Evolutionary conservation across 2,329 filamentous ascomycete species (phyloP), one percentile per base, ranked within the genome.

Genomic region (Aspergillus novofumigatus): DNA sequence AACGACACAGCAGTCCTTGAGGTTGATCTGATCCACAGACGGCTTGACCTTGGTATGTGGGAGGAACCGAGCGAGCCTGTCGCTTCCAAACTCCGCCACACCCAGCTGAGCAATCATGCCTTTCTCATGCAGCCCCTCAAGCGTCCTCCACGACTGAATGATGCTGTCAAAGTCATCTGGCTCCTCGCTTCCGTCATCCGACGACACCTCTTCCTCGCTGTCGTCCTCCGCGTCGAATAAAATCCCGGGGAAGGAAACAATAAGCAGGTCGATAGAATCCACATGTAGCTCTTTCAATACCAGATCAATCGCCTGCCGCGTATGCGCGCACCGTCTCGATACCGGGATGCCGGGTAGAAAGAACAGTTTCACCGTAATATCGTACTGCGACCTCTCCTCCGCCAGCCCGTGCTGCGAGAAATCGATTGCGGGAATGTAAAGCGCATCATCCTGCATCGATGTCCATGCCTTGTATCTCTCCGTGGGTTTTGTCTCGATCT

Each of bases 331-430:
- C 58, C 93, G 85, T 62, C 86, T 77, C 20, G 81, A 80, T 1
- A 84, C 77, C 9, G 87, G 81, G 53, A 90, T 84, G 20, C 83
- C 84, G 3, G 91, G 89, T 28, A 97, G 82, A 75, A 94, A 95
- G 80, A 99, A 99, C 23, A 99, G 78, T 77, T 99, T 99, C 59
- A 94, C 88, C 0, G 93, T 97, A 68, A 97, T 92, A 70, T 97
- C 92, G 78, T 99, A 99, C 65, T 92, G 87, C 58, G 83, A 81
- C 26, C 88, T 81, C 65, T 96, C 92, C 70, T 99, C 94, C 32
- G 85, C 81, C 49, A 99, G 79, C 0, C 89, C 88, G 3, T 85
- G 85, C 29, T 83, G 77, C 11, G 84, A 79, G 80, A 88, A 90
- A 72, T 91, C 85, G 70, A 93, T 85, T 44, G 88, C 83, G 49